A percentile compares a stretch with the other conserved stretches of the same genome.
Evolutionary conservation across 495 filamentous ascomycete species (phyloP).

Genomic region (Penicillium samsonianum): DNA sequence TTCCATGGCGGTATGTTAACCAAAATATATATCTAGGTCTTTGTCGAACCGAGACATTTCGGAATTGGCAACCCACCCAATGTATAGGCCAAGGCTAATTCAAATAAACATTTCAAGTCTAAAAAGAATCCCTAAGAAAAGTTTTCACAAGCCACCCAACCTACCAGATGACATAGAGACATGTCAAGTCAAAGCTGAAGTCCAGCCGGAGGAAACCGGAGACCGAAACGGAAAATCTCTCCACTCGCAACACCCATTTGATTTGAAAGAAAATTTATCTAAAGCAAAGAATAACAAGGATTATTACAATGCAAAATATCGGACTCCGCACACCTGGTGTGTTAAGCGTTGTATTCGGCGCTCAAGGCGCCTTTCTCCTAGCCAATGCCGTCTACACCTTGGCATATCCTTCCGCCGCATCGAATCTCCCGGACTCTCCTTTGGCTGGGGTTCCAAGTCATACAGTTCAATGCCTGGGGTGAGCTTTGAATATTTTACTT

Average conservation of each 20-base stretch:
- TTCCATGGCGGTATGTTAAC: too few species aligned
- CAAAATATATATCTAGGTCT: too few species aligned
- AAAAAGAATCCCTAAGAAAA: not conserved
- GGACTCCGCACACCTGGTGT: conserved; percentile 23
- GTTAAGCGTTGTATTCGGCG: conserved; percentile 20
- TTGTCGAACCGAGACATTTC: too few species aligned
- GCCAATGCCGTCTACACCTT: conserved; percentile 24
- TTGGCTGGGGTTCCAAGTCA: conserved; percentile 13
- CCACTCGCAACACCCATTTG: not conserved
- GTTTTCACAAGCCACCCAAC: too few species aligned
- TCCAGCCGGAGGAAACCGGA: not conserved
- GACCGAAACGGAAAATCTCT: not conserved
- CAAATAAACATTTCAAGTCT: not conserved
- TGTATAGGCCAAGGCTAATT: not conserved
- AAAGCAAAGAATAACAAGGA: not conserved
- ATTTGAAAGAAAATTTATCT: not conserved
- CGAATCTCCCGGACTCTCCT: too few species aligned
- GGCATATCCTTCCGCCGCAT: too few species aligned
- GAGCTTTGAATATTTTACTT: not conserved
- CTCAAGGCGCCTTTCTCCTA: conserved; percentile 21
- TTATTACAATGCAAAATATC: conserved; percentile 7
- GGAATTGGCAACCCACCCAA: too few species aligned
- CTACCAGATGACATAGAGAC: too few species aligned
- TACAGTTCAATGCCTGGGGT: conserved; percentile 17
- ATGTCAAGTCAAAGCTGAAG: not conserved